Base-by-base conservation (phyloP, 2,329 filamentous ascomycete genomes). In the Arthroderma uncinatum region DNA sequence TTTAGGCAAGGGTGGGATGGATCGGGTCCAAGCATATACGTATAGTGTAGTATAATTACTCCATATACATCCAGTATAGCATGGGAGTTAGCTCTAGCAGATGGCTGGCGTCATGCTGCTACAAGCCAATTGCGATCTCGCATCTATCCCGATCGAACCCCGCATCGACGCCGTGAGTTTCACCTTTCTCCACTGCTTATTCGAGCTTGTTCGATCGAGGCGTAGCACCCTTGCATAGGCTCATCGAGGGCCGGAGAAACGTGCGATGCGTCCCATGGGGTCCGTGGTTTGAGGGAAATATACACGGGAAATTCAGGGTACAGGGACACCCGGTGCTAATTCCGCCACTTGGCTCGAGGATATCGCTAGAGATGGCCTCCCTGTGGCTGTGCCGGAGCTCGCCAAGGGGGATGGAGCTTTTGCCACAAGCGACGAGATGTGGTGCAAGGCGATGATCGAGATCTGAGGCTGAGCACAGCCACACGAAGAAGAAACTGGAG, bases 111-210 rank as follows among this genome's bases (percentile, higher is more conserved):
- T 30, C 25, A 25, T 28, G 23, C 21, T 14, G 44, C 25, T 33
- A 33, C 23, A 50, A 6, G 28, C 47, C 47, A 50, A 50, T 50
- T 50, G 47, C 12, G 8, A 50, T 16, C 8, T 6, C 8, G 28
- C 23, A 50, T 50, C 14, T 30, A 8, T 50, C 25, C 47, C 47
- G 47, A 50, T 50, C 47, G 47, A 50, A 47, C 47, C 47, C 47
- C 47, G 47, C 47, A 33, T 50, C 28, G 12, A 33, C 28, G 47
- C 47, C 47, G 25, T 50, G 47, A 50, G 47, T 50, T 50, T 50
- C 25, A 14, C 9, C 23, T 16, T 50, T 33, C 25, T 50, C 47
- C 25, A 19, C 47, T 50, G n/a, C 14, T 19, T 4, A 33, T 50
- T 50, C 47, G 47, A 50, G 47, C 25, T 50, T 50, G 10, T 10